Percentiles rank a stretch among this genome's conserved stretches.
Evolutionary conservation across 108 stramenopile species (phyloP).

Genomic region (Stephanodiscus triporus): DNA sequence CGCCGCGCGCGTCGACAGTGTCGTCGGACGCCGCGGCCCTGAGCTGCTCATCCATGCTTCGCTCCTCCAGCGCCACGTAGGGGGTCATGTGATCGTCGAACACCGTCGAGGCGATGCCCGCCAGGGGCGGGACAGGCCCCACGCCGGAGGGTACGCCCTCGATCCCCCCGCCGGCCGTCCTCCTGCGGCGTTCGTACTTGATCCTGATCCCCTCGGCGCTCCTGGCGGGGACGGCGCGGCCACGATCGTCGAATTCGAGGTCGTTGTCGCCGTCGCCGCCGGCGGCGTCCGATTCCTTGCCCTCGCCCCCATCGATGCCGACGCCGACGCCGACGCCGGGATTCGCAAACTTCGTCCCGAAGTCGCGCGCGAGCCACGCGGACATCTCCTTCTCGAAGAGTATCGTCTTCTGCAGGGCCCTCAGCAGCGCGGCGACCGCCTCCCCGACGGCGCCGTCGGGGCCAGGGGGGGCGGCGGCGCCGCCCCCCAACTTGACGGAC

Average conservation of each 20-base stretch:
- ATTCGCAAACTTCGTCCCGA: slow-evolving; percentile 56
- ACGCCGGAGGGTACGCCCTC: slow-evolving; percentile 45
- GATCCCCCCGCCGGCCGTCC: slow-evolving; percentile 7
- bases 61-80: slow-evolving; percentile 91
- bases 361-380: slow-evolving; percentile 78
- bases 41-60: slow-evolving; percentile 92
- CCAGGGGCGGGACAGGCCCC: slow-evolving; percentile 61
- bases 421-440: slow-evolving; percentile 90
- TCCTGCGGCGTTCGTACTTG: slow-evolving; percentile 58
- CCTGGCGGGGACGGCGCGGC: slow-evolving; percentile 53
- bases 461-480: slow-evolving; percentile 1
- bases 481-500: slow-evolving; percentile 20
- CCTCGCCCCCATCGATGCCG: slow-evolving; percentile 20
- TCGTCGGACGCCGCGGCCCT: slow-evolving; percentile 67
- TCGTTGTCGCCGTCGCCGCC: slow-evolving; percentile 41
- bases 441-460: slow-evolving; percentile 26
- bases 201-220: slow-evolving; percentile 72
- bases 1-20: slow-evolving; percentile 90
- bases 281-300: slow-evolving; percentile 16
- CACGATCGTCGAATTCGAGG: slow-evolving; percentile 57
- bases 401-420: slow-evolving; percentile 94
- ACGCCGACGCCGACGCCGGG: not conserved
- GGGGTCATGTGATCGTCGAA: slow-evolving; percentile 98
- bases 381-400: slow-evolving; percentile 96
- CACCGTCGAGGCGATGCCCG: slow-evolving; percentile 84